Percentiles rank a stretch among this genome's conserved stretches.
Evolutionary conservation across 495 filamentous ascomycete genomes (phyloP).

Genomic region (Pseudevernia furfuracea): DNA sequence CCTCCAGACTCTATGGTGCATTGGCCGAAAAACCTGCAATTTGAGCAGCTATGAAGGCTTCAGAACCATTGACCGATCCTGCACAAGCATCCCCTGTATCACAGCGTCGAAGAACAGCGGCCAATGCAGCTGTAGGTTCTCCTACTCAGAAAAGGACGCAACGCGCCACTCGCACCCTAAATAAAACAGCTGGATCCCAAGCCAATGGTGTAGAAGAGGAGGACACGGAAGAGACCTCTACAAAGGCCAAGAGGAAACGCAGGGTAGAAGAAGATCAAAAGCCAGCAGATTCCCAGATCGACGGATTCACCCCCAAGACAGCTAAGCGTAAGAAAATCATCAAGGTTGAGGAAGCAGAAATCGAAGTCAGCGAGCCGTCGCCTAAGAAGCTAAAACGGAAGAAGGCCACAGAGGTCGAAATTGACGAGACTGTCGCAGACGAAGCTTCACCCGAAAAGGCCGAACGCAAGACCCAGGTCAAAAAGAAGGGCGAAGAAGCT

Average conservation of each 20-base stretch:
- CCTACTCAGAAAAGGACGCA: neutral
- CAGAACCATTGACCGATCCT: neutral
- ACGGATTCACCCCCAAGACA: neutral
- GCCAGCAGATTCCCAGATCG: neutral
- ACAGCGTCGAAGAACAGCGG: constrained; percentile 2
- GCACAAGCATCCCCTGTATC: neutral
- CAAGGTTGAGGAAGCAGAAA: neutral
- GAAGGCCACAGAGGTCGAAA: constrained; percentile 8
- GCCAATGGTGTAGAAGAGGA: neutral
- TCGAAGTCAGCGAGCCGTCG: neutral
- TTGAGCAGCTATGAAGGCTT: constrained; percentile 9
- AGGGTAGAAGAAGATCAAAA: neutral
- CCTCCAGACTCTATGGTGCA: neutral
- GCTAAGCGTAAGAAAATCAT: constrained; percentile 2
- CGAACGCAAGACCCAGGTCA: constrained; percentile 9
- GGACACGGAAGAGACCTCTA: neutral
- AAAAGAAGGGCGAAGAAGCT: constrained; percentile 30
- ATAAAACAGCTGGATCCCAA: neutral
- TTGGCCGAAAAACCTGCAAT: too few relatives aligned
- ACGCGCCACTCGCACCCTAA: neutral
- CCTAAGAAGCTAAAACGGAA: constrained; percentile 13
- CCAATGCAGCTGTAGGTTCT: neutral
- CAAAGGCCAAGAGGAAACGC: neutral
- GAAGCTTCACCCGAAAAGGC: constrained; percentile 2
- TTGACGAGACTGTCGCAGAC: constrained; percentile 6